These are phyloP conservation scores for Bipolaris cookei DNA, from an alignment of 2,329 filamentous ascomycete species.

Conservation along the genomic window DNA sequence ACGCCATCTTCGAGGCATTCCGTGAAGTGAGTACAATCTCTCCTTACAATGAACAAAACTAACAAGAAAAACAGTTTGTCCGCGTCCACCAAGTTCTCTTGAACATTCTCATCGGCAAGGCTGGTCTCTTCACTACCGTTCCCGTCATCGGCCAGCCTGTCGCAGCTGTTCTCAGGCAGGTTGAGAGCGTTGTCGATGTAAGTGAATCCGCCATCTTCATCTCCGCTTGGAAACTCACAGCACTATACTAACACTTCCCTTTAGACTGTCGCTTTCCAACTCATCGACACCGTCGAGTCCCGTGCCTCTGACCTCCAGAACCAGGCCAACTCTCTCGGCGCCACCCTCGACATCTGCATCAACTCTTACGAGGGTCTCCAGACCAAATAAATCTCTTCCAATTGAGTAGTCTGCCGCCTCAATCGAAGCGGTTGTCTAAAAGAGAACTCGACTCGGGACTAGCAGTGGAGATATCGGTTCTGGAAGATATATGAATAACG, in stretches of 20 bases:
- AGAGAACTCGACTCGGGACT: neutral
- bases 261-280: constrained; percentile 4
- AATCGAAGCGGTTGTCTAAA: neutral
- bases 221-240: too few species aligned
- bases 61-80: constrained; percentile 17
- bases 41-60: neutral
- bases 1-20: constrained; percentile 23
- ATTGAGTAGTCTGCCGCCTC: neutral
- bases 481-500: neutral
- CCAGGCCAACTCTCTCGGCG: neutral
- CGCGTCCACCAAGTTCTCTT: constrained; percentile 25
- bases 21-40: constrained; percentile 13
- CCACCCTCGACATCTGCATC: neutral
- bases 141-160: constrained; percentile 23
- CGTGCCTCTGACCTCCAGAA: neutral
- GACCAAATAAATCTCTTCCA: neutral
- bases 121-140: constrained; percentile 19
- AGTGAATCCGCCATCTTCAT: neutral
- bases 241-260: neutral
- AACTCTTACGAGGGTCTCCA: neutral
- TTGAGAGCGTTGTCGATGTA: constrained; percentile 26
- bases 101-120: constrained; percentile 27
- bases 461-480: neutral
- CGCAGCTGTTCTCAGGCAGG: constrained; percentile 18
- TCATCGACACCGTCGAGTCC: constrained; percentile 1